Percentiles rank a stretch among this genome's conserved stretches.
phyloP scores from a whole-genome alignment of 1,284 basidiomycete species.

The Ceratobasidium sp. region DNA sequence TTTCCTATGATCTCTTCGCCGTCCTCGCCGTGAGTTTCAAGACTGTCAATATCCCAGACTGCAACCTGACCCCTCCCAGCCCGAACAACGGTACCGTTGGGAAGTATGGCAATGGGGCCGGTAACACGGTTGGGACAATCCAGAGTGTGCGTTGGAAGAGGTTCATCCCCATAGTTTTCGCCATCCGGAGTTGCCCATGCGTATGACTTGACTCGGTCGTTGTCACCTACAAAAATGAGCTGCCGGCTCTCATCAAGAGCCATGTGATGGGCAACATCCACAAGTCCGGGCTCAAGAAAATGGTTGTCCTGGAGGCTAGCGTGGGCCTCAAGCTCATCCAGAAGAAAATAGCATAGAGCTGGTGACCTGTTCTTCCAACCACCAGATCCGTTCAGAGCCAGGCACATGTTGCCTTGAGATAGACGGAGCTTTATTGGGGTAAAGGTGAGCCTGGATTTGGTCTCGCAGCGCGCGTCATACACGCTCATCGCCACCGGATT shows the following conservation, averaged over 20 bases:
- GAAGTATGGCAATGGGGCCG: conserved; percentile 18
- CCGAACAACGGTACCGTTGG: conserved; percentile 27
- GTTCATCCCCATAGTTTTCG: not conserved
- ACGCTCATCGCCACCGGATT: conserved; percentile 13
- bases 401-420: not conserved
- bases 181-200: not conserved
- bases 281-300: conserved; percentile 11
- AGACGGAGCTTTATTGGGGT: not conserved
- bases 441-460: not conserved
- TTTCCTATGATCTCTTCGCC: conserved; percentile 22
- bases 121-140: not conserved
- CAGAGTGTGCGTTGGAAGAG: conserved; percentile 35
- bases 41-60: conserved; percentile 22
- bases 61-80: conserved; percentile 18
- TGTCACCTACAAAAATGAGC: conserved; percentile 27
- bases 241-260: conserved; percentile 13
- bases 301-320: not conserved
- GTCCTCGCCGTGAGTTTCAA: conserved; percentile 27
- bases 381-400: not conserved
- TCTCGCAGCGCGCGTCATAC: conserved; percentile 27
- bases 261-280: conserved; percentile 8
- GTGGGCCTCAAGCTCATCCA: not conserved
- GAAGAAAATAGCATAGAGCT: conserved; percentile 7
- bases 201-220: conserved; percentile 22
- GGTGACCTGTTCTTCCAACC: conserved; percentile 5